phyloP scores from a whole-genome alignment of 345 rosid species.

The Clarkia xantiana region DNA sequence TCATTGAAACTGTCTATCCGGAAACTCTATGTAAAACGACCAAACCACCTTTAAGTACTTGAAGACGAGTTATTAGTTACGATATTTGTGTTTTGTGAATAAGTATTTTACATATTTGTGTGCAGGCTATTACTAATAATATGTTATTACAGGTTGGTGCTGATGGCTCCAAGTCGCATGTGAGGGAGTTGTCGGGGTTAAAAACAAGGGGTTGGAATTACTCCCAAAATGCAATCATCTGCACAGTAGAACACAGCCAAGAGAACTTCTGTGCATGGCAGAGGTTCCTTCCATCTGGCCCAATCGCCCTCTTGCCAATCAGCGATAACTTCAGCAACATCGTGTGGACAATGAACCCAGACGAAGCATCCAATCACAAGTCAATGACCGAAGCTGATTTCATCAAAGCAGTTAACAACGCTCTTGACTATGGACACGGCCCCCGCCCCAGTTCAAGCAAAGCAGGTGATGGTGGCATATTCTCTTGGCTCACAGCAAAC shows the following conservation, averaged over 20 bases:
- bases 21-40: too few species aligned
- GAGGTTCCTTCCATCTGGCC: constrained; percentile 84
- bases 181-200: constrained; percentile 74
- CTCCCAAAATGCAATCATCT: constrained; percentile 77
- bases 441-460: constrained; percentile 58
- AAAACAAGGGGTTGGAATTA: constrained; percentile 83
- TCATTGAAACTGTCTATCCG: too few species aligned
- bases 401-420: constrained; percentile 59
- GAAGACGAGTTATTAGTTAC: too few species aligned
- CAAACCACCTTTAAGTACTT: too few species aligned
- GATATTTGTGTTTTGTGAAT: neutral
- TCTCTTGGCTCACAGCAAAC: constrained; percentile 50
- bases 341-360: constrained; percentile 87
- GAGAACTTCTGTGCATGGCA: constrained; percentile 82
- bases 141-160: constrained; percentile 58
- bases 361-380: constrained; percentile 47
- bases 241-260: constrained; percentile 71
- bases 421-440: constrained; percentile 74
- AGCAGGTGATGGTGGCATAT: constrained; percentile 14
- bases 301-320: constrained; percentile 75
- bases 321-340: constrained; percentile 86
- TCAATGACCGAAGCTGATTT: constrained; percentile 69
- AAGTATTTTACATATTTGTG: neutral
- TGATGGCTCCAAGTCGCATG: constrained; percentile 81
- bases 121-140: constrained; percentile 4